Conservation (phyloP, 1,139 yeast species). For the Martiniozyma asiatica region DNA sequence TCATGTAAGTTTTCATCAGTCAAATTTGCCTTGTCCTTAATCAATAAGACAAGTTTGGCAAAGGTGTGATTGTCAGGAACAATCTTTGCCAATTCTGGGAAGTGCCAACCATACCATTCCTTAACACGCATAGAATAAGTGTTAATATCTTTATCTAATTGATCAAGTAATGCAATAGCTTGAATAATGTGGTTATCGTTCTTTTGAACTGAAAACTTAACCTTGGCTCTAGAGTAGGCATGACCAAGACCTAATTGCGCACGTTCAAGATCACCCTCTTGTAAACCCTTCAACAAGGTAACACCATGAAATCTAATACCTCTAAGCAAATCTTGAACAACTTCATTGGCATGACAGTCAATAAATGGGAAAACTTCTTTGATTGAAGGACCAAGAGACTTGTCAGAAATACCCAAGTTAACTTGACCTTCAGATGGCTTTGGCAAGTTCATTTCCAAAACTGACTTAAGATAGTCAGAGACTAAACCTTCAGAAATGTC, state of each 20-base stretch:
- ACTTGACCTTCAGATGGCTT: constrained; percentile 57
- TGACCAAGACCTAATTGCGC: constrained; percentile 99
- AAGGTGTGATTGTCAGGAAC: constrained; percentile 84
- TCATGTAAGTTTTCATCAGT: constrained; percentile 81
- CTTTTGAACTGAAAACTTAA: constrained; percentile 96
- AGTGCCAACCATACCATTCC: constrained; percentile 99
- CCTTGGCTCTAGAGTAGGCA: constrained; percentile 97
- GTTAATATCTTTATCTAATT: constrained; percentile 92
- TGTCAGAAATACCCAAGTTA: constrained; percentile 82
- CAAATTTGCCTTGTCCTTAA: constrained; percentile 78
- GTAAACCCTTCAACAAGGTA: constrained; percentile 82
- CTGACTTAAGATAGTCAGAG: constrained; percentile 80
- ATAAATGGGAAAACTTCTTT: constrained; percentile 81
- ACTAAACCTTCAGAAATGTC: constrained; percentile 96
- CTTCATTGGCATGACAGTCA: constrained; percentile 83
- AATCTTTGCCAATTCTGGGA: constrained; percentile 95
- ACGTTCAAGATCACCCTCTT: constrained; percentile 91
- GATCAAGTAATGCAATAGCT: constrained; percentile 94
- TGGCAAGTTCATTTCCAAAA: constrained; percentile 85
- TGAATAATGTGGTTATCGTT: constrained; percentile 98
- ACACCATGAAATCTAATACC: constrained; percentile 88
- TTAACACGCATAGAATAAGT: constrained; percentile 98
- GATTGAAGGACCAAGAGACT: constrained; percentile 91
- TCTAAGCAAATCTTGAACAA: constrained; percentile 89
- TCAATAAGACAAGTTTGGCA: constrained; percentile 72